Evolutionary conservation across 2,329 filamentous ascomycete genomes (phyloP), one percentile per base, ranked within the genome.

Genomic region (Fusarium sp.): DNA sequence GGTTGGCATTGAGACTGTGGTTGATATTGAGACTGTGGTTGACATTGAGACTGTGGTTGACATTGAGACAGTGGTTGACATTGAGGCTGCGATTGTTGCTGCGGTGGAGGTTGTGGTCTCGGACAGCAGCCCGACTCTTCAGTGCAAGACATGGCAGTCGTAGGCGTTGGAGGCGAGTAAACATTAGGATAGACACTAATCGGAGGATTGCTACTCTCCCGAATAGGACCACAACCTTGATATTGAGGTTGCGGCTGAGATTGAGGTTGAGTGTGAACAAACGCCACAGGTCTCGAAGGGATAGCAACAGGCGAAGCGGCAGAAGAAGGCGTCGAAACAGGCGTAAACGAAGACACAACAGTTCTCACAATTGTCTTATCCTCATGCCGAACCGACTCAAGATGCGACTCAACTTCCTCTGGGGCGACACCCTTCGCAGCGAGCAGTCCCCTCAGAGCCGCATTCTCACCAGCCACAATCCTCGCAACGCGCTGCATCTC

Each of bases 401-500:
- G 49, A 43, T 72, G 61, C 10, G 67, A 69, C 32, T 75, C 72
- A 12, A 76, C 54, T 18, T 76, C 74, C 2, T 67, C 66, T 3
- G 38, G 5, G 3, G 62, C 27, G 13, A 75, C 71, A 0, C 74
- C 74, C 27, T 71, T 71, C 1, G 56, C 47, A 25, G 66, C 65
- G 16, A 76, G 74, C 12, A 76, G 30, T 3, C 69, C 74, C 15
- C 82, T 77, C 30, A 86, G 67, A 3, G 77, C 72, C 29, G 71
- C 73, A 56, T 86, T 87, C 61, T 84, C 82, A 12, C 75, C 67
- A 13, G 79, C 80, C 6, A 86, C 83, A 45, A 72, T 74, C 16
- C 82, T 80, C 6, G 85, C 84, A 1, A 82, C 82, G 5, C 75
- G 78, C 74, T 87, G 85, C 80, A 87, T 83, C 64, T 84, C 83